Evolutionary conservation across 2,329 filamentous ascomycete genomes (phyloP).

Genomic region (Exophiala spinifera): DNA sequence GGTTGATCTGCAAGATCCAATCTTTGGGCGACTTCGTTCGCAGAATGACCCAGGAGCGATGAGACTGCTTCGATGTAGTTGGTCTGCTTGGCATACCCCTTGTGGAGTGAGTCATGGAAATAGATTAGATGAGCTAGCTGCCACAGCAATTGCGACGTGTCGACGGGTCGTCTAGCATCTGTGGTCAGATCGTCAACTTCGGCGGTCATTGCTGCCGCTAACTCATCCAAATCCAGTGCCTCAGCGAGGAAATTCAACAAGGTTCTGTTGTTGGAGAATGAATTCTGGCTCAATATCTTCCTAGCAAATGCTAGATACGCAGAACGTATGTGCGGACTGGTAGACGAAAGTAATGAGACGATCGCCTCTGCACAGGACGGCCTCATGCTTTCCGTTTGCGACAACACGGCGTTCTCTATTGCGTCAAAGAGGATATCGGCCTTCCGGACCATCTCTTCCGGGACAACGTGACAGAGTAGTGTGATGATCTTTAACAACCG

Average conservation of each 20-base stretch:
- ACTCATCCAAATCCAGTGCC: conserved; percentile 9
- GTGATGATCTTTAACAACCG: conserved; percentile 16
- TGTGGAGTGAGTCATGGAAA: conserved; percentile 46
- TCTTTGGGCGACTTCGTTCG: conserved; percentile 51
- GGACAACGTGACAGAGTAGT: conserved; percentile 42
- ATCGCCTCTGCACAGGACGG: conserved; percentile 9
- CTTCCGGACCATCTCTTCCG: conserved; percentile 30
- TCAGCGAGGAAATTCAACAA: conserved; percentile 9
- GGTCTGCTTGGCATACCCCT: conserved; percentile 39
- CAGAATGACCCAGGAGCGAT: conserved; percentile 54
- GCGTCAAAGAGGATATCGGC: conserved; percentile 15
- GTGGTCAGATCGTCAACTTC: conserved; percentile 25
- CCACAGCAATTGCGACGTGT: conserved; percentile 49
- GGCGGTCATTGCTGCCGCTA: conserved; percentile 15
- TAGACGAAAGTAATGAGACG: conserved; percentile 12
- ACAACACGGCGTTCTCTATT: conserved; percentile 7
- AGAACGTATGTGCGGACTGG: neutral
- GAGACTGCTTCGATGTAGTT: conserved; percentile 57
- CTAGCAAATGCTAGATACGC: conserved; percentile 18
- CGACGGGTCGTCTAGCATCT: conserved; percentile 37
- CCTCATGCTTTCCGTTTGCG: conserved; percentile 5
- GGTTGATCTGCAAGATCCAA: conserved; percentile 41
- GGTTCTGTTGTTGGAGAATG: conserved; percentile 6
- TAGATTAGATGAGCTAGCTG: conserved; percentile 60
- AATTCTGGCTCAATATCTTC: conserved; percentile 11